These are phyloP conservation scores for Turnera subulata DNA, from an alignment of 345 rosid genomes.

Conservation along the genomic window DNA sequence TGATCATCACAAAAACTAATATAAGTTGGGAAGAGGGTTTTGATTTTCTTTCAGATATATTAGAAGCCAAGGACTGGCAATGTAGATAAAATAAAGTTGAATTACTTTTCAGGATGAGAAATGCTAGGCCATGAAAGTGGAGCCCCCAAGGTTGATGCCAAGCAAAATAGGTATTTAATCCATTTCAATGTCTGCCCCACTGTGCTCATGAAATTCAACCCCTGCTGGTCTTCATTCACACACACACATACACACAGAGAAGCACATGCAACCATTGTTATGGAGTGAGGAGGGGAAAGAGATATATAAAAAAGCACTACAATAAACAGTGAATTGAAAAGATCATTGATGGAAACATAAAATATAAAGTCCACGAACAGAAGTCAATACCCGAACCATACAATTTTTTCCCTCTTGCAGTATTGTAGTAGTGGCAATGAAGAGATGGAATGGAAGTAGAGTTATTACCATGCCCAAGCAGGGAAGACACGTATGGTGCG, in stretches of 20 bases:
- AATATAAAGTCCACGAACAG: constrained; percentile 33
- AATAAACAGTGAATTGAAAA: background rate
- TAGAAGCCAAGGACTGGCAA: too few species aligned
- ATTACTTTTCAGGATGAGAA: too few species aligned
- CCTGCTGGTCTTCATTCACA: constrained; percentile 3
- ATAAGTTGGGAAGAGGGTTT: too few species aligned
- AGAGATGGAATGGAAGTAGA: background rate
- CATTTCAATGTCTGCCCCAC: constrained; percentile 1
- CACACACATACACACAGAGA: background rate
- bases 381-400: constrained; percentile 99
- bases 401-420: constrained; percentile 17
- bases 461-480: constrained; percentile 10
- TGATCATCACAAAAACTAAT: too few species aligned
- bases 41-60: too few species aligned
- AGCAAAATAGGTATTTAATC: background rate
- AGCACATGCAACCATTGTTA: background rate
- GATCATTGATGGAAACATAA: constrained; percentile 5
- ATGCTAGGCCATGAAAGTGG: background rate
- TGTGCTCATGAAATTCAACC: constrained; percentile 6
- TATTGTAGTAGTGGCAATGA: background rate
- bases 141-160: constrained; percentile 2
- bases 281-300: background rate
- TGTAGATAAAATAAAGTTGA: too few species aligned
- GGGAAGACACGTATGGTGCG: constrained; percentile 70
- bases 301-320: background rate